Evolutionary conservation across 2,329 filamentous ascomycete genomes (phyloP), one percentile per base, ranked within the genome.

Genomic region (Penicillium aurantiogriseum): DNA sequence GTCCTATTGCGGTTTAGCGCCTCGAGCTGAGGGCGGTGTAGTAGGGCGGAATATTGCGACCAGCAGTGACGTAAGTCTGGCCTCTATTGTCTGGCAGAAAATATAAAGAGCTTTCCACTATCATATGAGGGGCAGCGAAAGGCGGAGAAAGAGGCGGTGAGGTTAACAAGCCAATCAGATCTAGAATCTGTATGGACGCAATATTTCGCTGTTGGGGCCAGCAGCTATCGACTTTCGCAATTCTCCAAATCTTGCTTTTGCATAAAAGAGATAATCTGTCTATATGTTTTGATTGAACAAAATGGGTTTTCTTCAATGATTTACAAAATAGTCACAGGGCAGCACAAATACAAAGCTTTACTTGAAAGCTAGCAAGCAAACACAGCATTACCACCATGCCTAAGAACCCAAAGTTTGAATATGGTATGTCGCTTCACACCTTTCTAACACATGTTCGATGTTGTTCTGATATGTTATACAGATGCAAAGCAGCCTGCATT

Each of bases 401-500:
- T 21, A 75, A 72, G 64, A 78, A 77, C 49, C 67, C 76, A 19
- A 79, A 79, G 62, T 73, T 79, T 51, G 71, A 68, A 55, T 79
- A 79, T 54, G 76, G 77, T 79, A 69, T 23, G 67, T 44, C 31
- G 17, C 40, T 38, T 17, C 6, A 50, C 31, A 23, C 4, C 31
- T n/a, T 11, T 9, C 3, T 50, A 9, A 17, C 2, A 17, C 2
- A 5, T 35, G 11, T 33, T 21, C 1, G 5, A 21, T 33, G 2
- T 39, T 21, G 5, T 38, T 48, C 57, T 60, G 17, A 62, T 46
- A 9, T 21, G 8, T 19, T 25, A 39, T 39, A 47, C 43, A 77
- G 76, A 78, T 38, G 70, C 73, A 44, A 76, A 76, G 11, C 73
- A 79, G 60, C 77, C 77, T 19, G 69, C 73, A 4, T 79, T 79